These are phyloP conservation scores for Tanacetum coccineum DNA, from an alignment of 129 eudicot species.

Conservation along the genomic window DNA sequence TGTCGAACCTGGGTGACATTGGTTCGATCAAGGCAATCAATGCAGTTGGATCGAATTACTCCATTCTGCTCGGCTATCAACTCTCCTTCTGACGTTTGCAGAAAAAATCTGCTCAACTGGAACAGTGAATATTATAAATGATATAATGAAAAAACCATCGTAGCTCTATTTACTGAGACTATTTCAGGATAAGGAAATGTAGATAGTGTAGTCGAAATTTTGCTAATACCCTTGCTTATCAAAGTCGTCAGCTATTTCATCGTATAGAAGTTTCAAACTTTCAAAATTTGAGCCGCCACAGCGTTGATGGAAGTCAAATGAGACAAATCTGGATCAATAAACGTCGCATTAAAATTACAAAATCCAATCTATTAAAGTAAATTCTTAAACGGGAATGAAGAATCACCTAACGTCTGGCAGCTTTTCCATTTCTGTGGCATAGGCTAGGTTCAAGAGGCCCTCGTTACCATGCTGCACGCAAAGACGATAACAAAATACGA, in stretches of 20 bases:
- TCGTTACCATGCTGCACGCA: constrained; percentile 83
- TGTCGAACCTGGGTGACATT: constrained; percentile 91
- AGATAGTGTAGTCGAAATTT: constrained; percentile 20
- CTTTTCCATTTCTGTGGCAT: constrained; percentile 86
- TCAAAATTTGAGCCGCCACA: constrained; percentile 77
- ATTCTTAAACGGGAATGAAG: constrained; percentile 5
- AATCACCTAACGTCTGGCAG: constrained; percentile 75
- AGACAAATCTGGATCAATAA: constrained; percentile 57
- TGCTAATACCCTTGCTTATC: constrained; percentile 77
- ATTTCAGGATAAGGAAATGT: constrained; percentile 26
- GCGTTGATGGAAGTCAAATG: constrained; percentile 84
- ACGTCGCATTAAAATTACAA: not conserved
- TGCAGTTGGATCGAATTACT: constrained; percentile 85
- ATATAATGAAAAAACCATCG: constrained; percentile 44
- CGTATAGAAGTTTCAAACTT: constrained; percentile 62
- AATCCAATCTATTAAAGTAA: not conserved
- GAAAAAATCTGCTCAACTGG: constrained; percentile 93
- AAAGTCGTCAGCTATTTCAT: constrained; percentile 71
- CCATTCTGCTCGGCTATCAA: constrained; percentile 78
- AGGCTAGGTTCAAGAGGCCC: constrained; percentile 64
- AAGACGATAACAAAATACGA: constrained; percentile 15
- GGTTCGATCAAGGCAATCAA: constrained; percentile 98
- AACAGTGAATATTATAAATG: constrained; percentile 47
- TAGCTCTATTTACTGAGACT: constrained; percentile 33
- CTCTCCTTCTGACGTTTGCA: constrained; percentile 62